These are phyloP conservation scores for Jimgerdemannia lactiflua DNA, from an alignment of 192 early-diverging fungal genomes.

Conservation along the genomic window DNA sequence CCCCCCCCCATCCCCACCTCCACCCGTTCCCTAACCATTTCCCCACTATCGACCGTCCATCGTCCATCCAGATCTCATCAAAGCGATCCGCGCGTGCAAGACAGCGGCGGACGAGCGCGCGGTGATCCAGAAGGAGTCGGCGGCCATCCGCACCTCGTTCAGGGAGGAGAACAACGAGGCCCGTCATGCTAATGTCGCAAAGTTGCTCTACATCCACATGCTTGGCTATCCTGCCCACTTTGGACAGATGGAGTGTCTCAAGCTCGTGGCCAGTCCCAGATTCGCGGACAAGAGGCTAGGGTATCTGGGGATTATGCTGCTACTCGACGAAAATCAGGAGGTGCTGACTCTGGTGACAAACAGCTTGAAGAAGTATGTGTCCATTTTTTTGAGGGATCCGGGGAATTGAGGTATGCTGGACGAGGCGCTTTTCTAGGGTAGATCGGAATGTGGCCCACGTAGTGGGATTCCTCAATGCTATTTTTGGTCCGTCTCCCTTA, in stretches of 20 bases:
- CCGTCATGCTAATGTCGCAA: constrained; percentile 92
- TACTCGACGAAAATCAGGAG: constrained; percentile 98
- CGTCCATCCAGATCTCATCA: constrained; percentile 83
- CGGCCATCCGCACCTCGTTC: constrained; percentile 94
- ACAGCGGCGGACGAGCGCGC: constrained; percentile 98
- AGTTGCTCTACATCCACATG: constrained; percentile 98
- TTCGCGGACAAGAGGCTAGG: constrained; percentile 98
- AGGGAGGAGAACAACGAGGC: constrained; percentile 92
- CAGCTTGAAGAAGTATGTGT: constrained; percentile 88
- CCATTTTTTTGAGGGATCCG: not conserved
- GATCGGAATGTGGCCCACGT: no score
- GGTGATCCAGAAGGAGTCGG: constrained; percentile 96
- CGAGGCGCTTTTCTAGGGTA: no score
- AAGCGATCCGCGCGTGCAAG: constrained; percentile 94
- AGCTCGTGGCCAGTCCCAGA: constrained; percentile 88
- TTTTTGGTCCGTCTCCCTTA: not conserved
- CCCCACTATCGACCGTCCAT: not conserved
- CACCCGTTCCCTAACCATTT: not conserved
- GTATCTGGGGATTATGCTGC: constrained; percentile 96
- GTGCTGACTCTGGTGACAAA: constrained; percentile 97
- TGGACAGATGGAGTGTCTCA: constrained; percentile 99
- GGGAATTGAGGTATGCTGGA: not conserved
- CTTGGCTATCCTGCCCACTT: constrained; percentile 99
- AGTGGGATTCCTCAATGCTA: not conserved
- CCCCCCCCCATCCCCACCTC: not conserved